A percentile compares a stretch with the other conserved stretches of the same genome.
Conservation (phyloP, 257 asterid species). For the Phtheirospermum japonicum region DNA sequence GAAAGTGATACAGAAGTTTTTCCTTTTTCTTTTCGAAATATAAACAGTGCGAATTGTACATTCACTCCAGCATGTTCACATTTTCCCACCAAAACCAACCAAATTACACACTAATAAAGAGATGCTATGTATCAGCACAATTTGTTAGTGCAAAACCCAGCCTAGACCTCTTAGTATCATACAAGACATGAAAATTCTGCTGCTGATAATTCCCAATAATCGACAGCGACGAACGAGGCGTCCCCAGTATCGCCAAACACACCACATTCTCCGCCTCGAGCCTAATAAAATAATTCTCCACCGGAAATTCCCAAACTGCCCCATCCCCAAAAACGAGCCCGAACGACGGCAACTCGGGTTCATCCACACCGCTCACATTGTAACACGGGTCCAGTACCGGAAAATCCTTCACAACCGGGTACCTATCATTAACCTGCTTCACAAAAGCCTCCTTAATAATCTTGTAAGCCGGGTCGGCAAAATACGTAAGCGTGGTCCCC, state of each 20-base stretch:
- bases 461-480: conserved; percentile 74
- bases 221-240: conserved; percentile 63
- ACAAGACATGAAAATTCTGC: conserved; percentile 80
- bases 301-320: conserved; percentile 86
- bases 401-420: conserved; percentile 55
- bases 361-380: conserved; percentile 57
- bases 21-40: too few relatives aligned
- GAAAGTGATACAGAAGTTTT: too few relatives aligned
- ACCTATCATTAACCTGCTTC: conserved; percentile 39
- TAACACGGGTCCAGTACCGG: conserved; percentile 80
- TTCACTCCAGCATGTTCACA: too few relatives aligned
- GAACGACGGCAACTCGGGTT: conserved; percentile 59
- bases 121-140: conserved; percentile 61
- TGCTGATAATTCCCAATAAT: conserved; percentile 95
- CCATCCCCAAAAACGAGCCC: conserved; percentile 75
- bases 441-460: conserved; percentile 60
- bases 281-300: conserved; percentile 71
- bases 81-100: conserved; percentile 30
- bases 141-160: conserved; percentile 75
- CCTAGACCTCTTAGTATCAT: conserved; percentile 71
- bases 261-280: conserved; percentile 68
- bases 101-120: conserved; percentile 16
- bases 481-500: conserved; percentile 79
- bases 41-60: too few relatives aligned
- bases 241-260: conserved; percentile 81